Evolutionary conservation across 805 yeast genomes (phyloP).

Genomic region (Scheffersomyces amazonensis): DNA sequence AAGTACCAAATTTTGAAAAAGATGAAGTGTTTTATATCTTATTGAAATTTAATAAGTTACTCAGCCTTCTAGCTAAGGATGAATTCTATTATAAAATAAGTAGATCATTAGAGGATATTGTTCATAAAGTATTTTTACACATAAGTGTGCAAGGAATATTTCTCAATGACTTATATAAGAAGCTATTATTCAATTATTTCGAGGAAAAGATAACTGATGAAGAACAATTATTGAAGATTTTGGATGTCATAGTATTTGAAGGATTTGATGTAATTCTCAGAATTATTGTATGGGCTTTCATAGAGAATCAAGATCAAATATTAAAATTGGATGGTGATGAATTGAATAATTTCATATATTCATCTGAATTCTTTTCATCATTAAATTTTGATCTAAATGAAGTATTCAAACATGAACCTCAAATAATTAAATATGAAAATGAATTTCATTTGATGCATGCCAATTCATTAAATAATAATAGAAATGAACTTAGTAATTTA

Average conservation of each 20-base stretch:
- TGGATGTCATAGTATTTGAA: constrained; percentile 38
- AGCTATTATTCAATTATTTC: constrained; percentile 17
- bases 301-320: constrained; percentile 12
- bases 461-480: constrained; percentile 34
- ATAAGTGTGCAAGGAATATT: constrained; percentile 35
- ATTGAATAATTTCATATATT: constrained; percentile 16
- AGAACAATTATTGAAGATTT: constrained; percentile 9
- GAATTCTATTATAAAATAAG: constrained; percentile 35
- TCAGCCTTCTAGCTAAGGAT: constrained; percentile 21
- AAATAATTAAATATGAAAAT: constrained; percentile 32
- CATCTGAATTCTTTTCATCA: constrained; percentile 13
- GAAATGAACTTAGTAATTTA: constrained; percentile 35
- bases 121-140: constrained; percentile 24
- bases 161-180: constrained; percentile 17
- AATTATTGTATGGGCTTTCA: constrained; percentile 21
- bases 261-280: constrained; percentile 36
- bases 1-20: constrained; percentile 14
- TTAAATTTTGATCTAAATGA: constrained; percentile 7
- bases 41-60: constrained; percentile 29
- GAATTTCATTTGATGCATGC: constrained; percentile 37
- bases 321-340: constrained; percentile 21
- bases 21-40: constrained; percentile 31
- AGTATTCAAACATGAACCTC: constrained; percentile 17
- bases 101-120: constrained; percentile 34
- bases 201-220: constrained; percentile 7